Percentiles rank a stretch among this genome's conserved stretches.
Conservation (phyloP, 805 yeast genomes). For the Teunomyces stri region DNA sequence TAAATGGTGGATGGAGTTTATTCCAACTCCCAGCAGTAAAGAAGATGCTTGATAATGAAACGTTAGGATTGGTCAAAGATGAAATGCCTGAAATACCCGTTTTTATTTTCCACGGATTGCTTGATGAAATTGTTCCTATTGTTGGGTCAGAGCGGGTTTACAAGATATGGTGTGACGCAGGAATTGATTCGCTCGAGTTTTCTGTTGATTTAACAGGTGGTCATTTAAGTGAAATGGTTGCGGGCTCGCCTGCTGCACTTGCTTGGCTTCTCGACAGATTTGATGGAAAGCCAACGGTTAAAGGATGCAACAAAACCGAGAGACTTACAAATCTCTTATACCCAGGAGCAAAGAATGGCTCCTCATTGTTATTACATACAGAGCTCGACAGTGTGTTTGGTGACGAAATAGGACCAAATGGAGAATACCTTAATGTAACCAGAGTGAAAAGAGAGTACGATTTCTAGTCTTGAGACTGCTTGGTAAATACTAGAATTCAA, state of each 20-base stretch:
- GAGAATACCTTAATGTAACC: conserved; percentile 1
- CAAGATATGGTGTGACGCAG: conserved; percentile 11
- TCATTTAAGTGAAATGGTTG: conserved; percentile 14
- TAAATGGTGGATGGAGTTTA: conserved; percentile 16
- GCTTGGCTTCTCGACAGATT: conserved; percentile 17
- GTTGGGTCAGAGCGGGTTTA: conserved; percentile 7
- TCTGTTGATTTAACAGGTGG: conserved; percentile 8
- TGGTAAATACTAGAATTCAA: too few relatives aligned
- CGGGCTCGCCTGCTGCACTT: conserved; percentile 16
- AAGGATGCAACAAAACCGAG: conserved; percentile 32
- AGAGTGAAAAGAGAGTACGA: neutral
- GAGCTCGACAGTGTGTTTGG: neutral
- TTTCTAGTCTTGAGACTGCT: neutral
- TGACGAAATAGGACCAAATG: conserved; percentile 3
- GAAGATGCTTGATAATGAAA: conserved; percentile 17
- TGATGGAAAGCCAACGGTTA: conserved; percentile 11
- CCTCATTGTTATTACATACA: neutral
- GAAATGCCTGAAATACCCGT: conserved; percentile 10
- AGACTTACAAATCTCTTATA: conserved; percentile 46
- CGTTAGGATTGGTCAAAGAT: conserved; percentile 16
- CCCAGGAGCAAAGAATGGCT: conserved; percentile 28
- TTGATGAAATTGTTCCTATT: conserved; percentile 12
- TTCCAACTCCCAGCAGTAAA: conserved; percentile 13
- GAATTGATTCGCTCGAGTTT: conserved; percentile 11
- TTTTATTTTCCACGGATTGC: conserved; percentile 10